Base-by-base conservation (phyloP, 257 asterid species). In the Hygrophila difformis region DNA sequence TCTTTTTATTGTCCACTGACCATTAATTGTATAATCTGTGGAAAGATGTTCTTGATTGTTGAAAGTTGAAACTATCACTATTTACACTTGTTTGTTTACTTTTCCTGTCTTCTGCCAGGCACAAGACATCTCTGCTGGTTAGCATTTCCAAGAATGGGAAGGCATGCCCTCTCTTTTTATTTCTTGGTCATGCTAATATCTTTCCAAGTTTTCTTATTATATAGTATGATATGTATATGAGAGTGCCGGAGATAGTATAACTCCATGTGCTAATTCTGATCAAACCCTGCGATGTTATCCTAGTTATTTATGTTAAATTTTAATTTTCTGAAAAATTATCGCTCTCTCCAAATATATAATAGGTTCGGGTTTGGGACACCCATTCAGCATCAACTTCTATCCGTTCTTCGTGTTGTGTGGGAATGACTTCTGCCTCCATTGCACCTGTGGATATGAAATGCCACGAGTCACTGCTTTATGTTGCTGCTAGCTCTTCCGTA, bases 341-440 rank as follows among this genome's bases (percentile, higher is more conserved):
- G n/a, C n/a, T n/a, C n/a, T n/a, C n/a, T n/a, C n/a, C n/a, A n/a
- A n/a, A n/a, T n/a, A n/a, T 36, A 42, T 51, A 39, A 53, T 26
- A 87, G 93, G 78, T 87, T 44, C 64, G 69, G 67, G 76, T 79
- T 24, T 87, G 96, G 94, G 96, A 82, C 64, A 61, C 93, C 39
- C 38, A 52, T 17, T 26, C 79, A 36, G 69, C 93, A 50, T 77
- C 94, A 21, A 64, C 89, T 29, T 61, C n/a, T n/a, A n/a, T n/a
- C n/a, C n/a, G n/a, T n/a, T n/a, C 92, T 61, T 74, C 82, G 17
- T 75, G 93, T 59, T 82, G 84, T 69, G 93, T 77, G 51, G 94
- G 93, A n/a, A n/a, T n/a, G 84, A 44, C 79, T 34, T 49, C 68
- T 44, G 51, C 73, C 41, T 71, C 71, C 41, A 63, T 65, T 10